Evolutionary conservation across 129 eudicot genomes (phyloP), one percentile per base, ranked within the genome.

Genomic region (Lactuca saligna): DNA sequence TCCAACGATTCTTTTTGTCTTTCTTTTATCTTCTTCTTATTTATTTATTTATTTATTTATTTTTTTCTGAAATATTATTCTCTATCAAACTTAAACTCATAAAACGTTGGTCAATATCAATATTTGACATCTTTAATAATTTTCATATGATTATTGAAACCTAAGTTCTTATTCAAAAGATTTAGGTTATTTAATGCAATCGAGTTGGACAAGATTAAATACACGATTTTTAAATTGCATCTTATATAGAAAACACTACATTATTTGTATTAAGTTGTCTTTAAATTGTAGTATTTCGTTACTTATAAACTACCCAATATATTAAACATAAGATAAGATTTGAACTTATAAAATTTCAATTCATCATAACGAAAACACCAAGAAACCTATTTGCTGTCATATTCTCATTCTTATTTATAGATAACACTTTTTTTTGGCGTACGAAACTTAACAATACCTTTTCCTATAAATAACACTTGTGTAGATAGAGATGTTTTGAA

Each of bases 381-480:
- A 37, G 54, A 37, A 54, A 68, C 3, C 54, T 17, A 39, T 68
- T 68, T 13, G n/a, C 25, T 17, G 73, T 17, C 16, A 16, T 38
- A 35, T 38, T 54, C 17, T 68, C 53, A 17, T 11, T 44, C 41
- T 65, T 63, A 65, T 34, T 34, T 16, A 53, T 8, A 10, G 25
- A 37, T 12, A 53, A 11, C 38, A 6, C 12, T 35, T 53, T 54
- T 68, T 54, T 68, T 25, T 25, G 29, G 72, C 51, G 12, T 15
- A 68, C 17, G 6, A 9, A 35, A 68, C 73, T 17, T 20, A 37
- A 17, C 63, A 60, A 33, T n/a, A 14, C 6, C 6, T 48, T 49
- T 58, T 51, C 29, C 62, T 72, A 76, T 71, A 76, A 76, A 54
- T 42, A 61, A 32, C 65, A 61, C 15, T 75, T 37, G 68, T 39